Base-by-base conservation (phyloP, 805 yeast genomes). In the Candida montana region DNA sequence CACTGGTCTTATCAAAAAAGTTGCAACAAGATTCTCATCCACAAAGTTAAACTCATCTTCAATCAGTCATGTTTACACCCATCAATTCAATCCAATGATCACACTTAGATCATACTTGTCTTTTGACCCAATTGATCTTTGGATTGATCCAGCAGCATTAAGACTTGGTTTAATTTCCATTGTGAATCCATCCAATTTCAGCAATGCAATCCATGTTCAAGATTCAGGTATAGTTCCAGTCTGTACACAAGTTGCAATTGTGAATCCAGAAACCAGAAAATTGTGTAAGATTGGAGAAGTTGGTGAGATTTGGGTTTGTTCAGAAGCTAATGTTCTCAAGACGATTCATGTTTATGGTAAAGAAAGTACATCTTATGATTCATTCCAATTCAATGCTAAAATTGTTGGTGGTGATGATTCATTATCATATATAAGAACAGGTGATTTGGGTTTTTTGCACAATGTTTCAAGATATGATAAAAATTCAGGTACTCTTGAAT, bases 221-320 rank as follows among this genome's bases (percentile, higher is more conserved):
- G 99, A 93, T 55, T 86, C 95, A 0, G 99, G 99, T 11, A 84
- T 91, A 72, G 97, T 90, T 0, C 95, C 97, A 1, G 90, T 89
- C 8, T 86, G 95, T 57, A 87, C 98, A 0, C 95, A 90, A 55
- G 77, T 93, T 27, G 93, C 95, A 1, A 84, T 93, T 45, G 97
- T 93, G 3, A 93, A 93, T 50, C 99, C 99, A 1, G 97, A 93
- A 57, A 91, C 97, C 0, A 62, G 74, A 34, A 67, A 69, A 40
- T 67, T 89, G 11, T 91, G 99, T 57, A 77, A 75, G 44, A 81
- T 81, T 39, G 97, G 98, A 7, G 99, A 93, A 61, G 80, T 78
- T 60, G 99, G 99, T 27, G 99, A 93, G 63, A 88, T 93, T 31
- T 93, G 98, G 98, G 95, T 91, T 2, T 77, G 85, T 48, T 84